phyloP scores from a whole-genome alignment of 345 rosid species.

The Euphorbia tirucalli region DNA sequence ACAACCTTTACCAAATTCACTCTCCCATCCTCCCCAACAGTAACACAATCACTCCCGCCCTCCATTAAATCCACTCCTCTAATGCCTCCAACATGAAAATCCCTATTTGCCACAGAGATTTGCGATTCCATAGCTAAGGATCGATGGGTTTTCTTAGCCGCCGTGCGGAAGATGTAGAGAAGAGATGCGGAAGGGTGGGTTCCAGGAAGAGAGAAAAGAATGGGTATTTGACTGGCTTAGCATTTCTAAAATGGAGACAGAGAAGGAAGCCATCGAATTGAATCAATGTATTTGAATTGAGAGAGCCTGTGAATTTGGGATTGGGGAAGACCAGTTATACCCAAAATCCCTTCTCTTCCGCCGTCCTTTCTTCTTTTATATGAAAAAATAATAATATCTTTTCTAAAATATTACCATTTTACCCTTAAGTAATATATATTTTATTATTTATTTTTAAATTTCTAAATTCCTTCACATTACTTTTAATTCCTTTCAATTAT shows the following conservation, averaged over 20 bases:
- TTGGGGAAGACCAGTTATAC: constrained; percentile 21
- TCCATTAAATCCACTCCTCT: constrained; percentile 64
- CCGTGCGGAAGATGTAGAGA: constrained; percentile 52
- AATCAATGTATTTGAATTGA: constrained; percentile 57
- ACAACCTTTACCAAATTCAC: too few relatives aligned
- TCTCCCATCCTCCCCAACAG: too few relatives aligned
- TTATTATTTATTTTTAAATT: too few relatives aligned
- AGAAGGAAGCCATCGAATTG: constrained; percentile 83
- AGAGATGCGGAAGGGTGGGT: constrained; percentile 60
- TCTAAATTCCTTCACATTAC: too few relatives aligned
- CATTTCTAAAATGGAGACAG: constrained; percentile 62
- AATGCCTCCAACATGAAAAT: constrained; percentile 54
- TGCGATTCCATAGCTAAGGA: constrained; percentile 32
- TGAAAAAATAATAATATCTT: too few relatives aligned
- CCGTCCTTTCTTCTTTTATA: too few relatives aligned
- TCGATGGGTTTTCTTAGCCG: constrained; percentile 18
- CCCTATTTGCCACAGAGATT: constrained; percentile 31
- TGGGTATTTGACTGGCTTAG: constrained; percentile 33
- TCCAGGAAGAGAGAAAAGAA: constrained; percentile 42
- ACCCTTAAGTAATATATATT: too few relatives aligned
- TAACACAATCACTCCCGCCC: constrained; percentile 48
- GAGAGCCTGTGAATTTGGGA: constrained; percentile 48
- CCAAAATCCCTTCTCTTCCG: too few relatives aligned
- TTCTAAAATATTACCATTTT: too few relatives aligned
- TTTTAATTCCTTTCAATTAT: too few relatives aligned